A percentile compares a stretch with the other conserved stretches of the same genome.
Evolutionary conservation across 2,329 filamentous ascomycete genomes (phyloP).

Genomic region (Fusarium pilosicola): DNA sequence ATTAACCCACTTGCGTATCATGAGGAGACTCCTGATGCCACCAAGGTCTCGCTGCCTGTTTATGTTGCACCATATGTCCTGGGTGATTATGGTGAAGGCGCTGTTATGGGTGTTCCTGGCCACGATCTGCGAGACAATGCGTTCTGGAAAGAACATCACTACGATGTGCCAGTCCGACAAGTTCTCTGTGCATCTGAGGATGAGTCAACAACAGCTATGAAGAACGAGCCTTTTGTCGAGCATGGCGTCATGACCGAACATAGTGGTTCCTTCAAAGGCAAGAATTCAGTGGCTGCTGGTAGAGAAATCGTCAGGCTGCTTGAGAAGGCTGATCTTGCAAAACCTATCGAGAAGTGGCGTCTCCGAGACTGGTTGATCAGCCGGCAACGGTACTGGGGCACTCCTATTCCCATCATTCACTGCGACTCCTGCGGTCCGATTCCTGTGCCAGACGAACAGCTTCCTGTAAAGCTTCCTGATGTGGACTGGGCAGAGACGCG

Average conservation of each 20-base stretch:
- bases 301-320: conserved; percentile 68
- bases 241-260: conserved; percentile 74
- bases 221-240: conserved; percentile 67
- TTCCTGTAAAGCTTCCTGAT: conserved; percentile 80
- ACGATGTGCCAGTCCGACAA: conserved; percentile 67
- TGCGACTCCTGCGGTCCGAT: conserved; percentile 81
- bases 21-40: conserved; percentile 59
- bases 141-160: conserved; percentile 80
- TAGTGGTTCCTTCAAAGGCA: conserved; percentile 72
- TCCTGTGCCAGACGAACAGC: conserved; percentile 77
- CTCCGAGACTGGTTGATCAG: conserved; percentile 91
- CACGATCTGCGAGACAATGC: conserved; percentile 82
- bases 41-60: conserved; percentile 71
- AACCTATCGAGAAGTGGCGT: conserved; percentile 77
- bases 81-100: conserved; percentile 85
- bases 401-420: conserved; percentile 89
- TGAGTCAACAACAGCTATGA: conserved; percentile 55
- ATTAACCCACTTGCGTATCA: conserved; percentile 73
- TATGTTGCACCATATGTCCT: conserved; percentile 88
- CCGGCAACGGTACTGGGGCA: conserved; percentile 92
- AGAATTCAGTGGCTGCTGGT: conserved; percentile 71
- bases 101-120: conserved; percentile 91
- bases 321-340: conserved; percentile 65
- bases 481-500: conserved; percentile 76
- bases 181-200: conserved; percentile 68